Evolutionary conservation across 495 filamentous ascomycete species (phyloP).

Genomic region (Xylaria bambusicola): DNA sequence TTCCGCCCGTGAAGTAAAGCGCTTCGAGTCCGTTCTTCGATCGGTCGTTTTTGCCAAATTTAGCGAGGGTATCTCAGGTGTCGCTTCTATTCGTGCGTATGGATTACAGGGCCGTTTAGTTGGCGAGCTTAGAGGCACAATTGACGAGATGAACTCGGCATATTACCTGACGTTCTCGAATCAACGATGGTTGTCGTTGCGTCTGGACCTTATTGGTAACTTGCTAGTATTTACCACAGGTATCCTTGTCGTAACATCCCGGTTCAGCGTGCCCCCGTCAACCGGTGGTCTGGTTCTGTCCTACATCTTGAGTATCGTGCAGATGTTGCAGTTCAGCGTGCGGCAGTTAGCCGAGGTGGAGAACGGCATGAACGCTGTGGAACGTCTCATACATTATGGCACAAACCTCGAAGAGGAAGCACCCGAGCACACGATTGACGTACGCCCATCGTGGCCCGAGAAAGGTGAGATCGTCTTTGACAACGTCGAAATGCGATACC

Average conservation of each 20-base stretch:
- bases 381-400: conserved; percentile 92
- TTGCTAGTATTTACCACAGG: conserved; percentile 81
- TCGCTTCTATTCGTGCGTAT: conserved; percentile 84
- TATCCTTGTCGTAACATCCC: conserved; percentile 88
- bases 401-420: conserved; percentile 85
- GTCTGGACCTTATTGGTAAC: conserved; percentile 82
- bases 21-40: conserved; percentile 85
- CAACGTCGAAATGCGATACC: conserved; percentile 89
- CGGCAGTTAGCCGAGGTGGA: conserved; percentile 94
- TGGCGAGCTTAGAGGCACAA: conserved; percentile 62
- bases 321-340: conserved; percentile 94
- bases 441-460: conserved; percentile 77
- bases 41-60: conserved; percentile 91
- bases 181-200: conserved; percentile 85
- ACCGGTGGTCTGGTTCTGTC: conserved; percentile 86
- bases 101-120: conserved; percentile 76
- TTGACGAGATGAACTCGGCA: conserved; percentile 90
- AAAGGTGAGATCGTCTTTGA: conserved; percentile 82
- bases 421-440: conserved; percentile 68
- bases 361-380: conserved; percentile 95
- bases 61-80: conserved; percentile 81
- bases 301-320: conserved; percentile 91
- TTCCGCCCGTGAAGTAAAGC: conserved; percentile 90
- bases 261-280: conserved; percentile 83
- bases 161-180: conserved; percentile 95